Percentiles rank a stretch among this genome's conserved stretches.
phyloP scores from a whole-genome alignment of 208 protist genomes.

The Crithidia thermophila region DNA sequence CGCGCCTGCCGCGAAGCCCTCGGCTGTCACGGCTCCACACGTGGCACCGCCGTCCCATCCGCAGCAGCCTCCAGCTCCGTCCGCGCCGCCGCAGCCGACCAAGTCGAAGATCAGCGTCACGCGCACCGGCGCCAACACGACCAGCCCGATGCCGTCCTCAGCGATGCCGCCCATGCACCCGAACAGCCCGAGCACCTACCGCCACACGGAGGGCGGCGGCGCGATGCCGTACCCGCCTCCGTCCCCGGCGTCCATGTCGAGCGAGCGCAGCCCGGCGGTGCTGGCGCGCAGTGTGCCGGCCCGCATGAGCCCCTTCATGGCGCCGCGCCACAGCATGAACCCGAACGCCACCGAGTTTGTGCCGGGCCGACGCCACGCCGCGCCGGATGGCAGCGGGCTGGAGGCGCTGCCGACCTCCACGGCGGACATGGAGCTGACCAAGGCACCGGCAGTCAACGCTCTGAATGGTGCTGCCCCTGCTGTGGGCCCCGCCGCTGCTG shows the following conservation, averaged over 20 bases:
- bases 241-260: constrained; percentile 14
- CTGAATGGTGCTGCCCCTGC: constrained; percentile 8
- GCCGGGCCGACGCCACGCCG: constrained; percentile 33
- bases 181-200: not conserved
- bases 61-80: constrained; percentile 7
- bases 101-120: constrained; percentile 52
- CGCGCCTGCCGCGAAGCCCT: not conserved
- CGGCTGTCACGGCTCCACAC: not conserved
- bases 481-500: not conserved
- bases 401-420: constrained; percentile 71
- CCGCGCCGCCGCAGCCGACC: not conserved
- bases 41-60: constrained; percentile 12
- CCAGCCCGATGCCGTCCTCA: constrained; percentile 26
- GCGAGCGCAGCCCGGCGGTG: constrained; percentile 32
- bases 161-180: not conserved
- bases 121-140: constrained; percentile 42
- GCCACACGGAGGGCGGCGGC: constrained; percentile 1
- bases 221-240: constrained; percentile 16
- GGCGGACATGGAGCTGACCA: constrained; percentile 53
- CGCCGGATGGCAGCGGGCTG: constrained; percentile 36
- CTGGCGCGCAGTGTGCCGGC: constrained; percentile 53
- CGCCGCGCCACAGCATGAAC: constrained; percentile 62
- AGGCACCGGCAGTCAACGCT: constrained; percentile 7
- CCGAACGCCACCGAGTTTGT: constrained; percentile 76
- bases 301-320: constrained; percentile 69